Conservation (phyloP, 805 yeast species). For the Spathaspora boniae region DNA sequence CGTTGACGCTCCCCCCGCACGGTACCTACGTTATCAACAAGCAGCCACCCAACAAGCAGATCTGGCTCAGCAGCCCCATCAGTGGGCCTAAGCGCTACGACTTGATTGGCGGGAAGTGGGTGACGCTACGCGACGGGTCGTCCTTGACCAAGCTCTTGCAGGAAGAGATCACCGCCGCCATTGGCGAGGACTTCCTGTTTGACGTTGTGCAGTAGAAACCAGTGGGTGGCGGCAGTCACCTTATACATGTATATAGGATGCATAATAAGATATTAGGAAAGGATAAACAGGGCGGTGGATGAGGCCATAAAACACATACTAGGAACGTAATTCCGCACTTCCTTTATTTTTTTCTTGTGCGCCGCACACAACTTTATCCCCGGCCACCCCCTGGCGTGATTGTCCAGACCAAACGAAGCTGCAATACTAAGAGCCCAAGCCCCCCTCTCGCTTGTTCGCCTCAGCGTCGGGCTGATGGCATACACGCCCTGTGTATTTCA, state of each 20-base stretch:
- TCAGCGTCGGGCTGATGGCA: no score
- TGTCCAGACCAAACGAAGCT: no score
- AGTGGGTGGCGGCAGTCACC: conserved; percentile 2
- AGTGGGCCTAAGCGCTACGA: conserved; percentile 87
- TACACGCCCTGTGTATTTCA: no score
- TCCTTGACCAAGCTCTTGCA: conserved; percentile 32
- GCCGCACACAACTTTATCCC: no score
- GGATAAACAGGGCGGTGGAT: neutral
- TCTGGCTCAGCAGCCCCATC: conserved; percentile 91
- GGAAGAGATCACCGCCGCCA: conserved; percentile 28
- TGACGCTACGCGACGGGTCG: conserved; percentile 63
- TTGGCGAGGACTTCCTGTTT: conserved; percentile 19
- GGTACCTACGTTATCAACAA: conserved; percentile 93
- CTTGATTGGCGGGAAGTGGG: conserved; percentile 71
- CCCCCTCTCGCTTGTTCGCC: no score
- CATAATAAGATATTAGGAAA: neutral
- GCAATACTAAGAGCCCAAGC: no score
- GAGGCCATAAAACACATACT: neutral
- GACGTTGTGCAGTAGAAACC: conserved; percentile 16
- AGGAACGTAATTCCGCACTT: conserved; percentile 1
- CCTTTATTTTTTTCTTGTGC: conserved; percentile 1
- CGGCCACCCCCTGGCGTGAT: no score
- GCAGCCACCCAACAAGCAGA: conserved; percentile 96
- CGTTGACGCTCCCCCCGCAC: conserved; percentile 61
- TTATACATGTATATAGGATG: neutral